A percentile compares a stretch with the other conserved stretches of the same genome.
phyloP scores from a whole-genome alignment of 2,329 filamentous ascomycete species.

The Aspergillus proliferans region DNA sequence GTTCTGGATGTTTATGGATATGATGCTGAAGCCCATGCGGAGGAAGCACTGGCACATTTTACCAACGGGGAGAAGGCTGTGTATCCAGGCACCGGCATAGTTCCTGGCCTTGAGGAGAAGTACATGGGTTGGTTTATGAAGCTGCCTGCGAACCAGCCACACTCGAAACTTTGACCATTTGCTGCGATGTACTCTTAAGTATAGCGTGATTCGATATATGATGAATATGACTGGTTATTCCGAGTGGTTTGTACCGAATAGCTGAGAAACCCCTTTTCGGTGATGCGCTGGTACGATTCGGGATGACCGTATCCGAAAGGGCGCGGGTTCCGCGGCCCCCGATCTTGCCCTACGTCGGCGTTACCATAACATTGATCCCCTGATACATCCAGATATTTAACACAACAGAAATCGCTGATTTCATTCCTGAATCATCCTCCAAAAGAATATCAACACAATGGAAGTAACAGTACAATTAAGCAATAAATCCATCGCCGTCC shows the following conservation, averaged over 20 bases:
- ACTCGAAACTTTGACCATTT: no score
- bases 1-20: conserved; percentile 47
- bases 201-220: no score
- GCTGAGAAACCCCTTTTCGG: no score
- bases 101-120: not conserved
- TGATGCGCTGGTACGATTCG: not conserved
- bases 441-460: not conserved
- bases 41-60: conserved; percentile 19
- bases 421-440: not conserved
- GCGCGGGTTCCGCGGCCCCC: not conserved
- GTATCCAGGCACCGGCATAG: not conserved
- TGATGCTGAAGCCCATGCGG: conserved; percentile 38
- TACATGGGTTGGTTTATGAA: not conserved
- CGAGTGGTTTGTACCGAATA: no score
- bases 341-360: not conserved
- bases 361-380: not conserved
- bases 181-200: no score
- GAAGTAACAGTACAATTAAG: not conserved
- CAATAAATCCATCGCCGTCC: not conserved
- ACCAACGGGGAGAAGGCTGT: not conserved
- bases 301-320: not conserved
- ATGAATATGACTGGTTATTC: no score
- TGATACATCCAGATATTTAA: not conserved
- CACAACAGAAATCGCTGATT: not conserved
- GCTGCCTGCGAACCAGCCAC: no score